These are phyloP conservation scores for Blastobotrys persicus DNA, from an alignment of 1,139 yeast genomes.

Conservation along the genomic window DNA sequence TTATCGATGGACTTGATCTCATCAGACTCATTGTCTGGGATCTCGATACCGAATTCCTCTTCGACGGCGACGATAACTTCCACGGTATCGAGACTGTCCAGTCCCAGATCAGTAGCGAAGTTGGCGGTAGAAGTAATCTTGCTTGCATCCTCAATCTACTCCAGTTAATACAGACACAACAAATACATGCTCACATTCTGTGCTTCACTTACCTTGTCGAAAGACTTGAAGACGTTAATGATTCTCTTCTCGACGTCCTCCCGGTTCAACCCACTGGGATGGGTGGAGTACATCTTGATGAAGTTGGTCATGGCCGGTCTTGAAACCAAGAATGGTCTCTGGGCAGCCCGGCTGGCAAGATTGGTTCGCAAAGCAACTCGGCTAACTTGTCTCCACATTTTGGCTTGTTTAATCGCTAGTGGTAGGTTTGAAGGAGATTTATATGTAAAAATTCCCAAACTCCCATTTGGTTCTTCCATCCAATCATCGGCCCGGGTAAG, in stretches of 20 bases:
- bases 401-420: slow-evolving; percentile 5
- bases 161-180: slow-evolving; percentile 11
- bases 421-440: neutral
- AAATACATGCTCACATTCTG: no score
- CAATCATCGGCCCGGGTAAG: slow-evolving; percentile 9
- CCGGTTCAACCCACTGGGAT: slow-evolving; percentile 14
- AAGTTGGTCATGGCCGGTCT: slow-evolving; percentile 14
- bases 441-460: slow-evolving; percentile 1
- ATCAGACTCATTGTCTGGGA: slow-evolving; percentile 78
- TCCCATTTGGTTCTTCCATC: slow-evolving; percentile 3
- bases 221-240: slow-evolving; percentile 74
- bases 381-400: slow-evolving; percentile 16
- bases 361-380: slow-evolving; percentile 13
- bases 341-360: slow-evolving; percentile 12
- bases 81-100: slow-evolving; percentile 84
- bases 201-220: slow-evolving; percentile 56
- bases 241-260: slow-evolving; percentile 67
- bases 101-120: slow-evolving; percentile 72
- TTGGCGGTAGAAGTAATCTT: slow-evolving; percentile 56
- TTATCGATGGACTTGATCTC: slow-evolving; percentile 78
- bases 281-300: slow-evolving; percentile 15
- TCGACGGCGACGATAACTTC: slow-evolving; percentile 90
- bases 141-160: slow-evolving; percentile 27
- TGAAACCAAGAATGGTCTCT: slow-evolving; percentile 9
- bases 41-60: slow-evolving; percentile 60